Evolutionary conservation across 2,329 filamentous ascomycete species (phyloP), one percentile per base, ranked within the genome.

Genomic region (Ceratocystis eucalypticola): DNA sequence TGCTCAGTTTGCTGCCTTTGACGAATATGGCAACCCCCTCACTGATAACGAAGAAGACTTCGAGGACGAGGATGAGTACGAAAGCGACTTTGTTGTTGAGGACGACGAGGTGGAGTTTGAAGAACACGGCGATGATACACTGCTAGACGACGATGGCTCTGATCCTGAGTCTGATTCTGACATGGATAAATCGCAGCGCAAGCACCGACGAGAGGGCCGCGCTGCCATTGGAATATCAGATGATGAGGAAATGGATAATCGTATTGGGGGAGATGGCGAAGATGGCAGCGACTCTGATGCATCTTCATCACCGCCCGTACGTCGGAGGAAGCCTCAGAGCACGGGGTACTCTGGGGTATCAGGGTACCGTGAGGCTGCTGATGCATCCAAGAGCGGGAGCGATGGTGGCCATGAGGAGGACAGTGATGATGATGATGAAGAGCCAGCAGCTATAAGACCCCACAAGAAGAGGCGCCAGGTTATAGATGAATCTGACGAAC

Each of bases 101-200:
- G 65, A 66, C 50, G 65, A 50, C 65, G 65, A 66, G 20, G 45
- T 66, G 25, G 65, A 66, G 48, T 66, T 62, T 61, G 65, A 37
- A 7, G 65, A 66, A 3, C 46, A 45, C 25, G 17, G 12, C 15
- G 44, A 25, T n/a, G 44, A 66, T 33, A 41, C 45, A 10, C 45
- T 66, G 5, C 65, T 44, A 20, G 65, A 66, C 30, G 64, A 66
- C 57, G 28, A 7, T 20, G 61, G 63, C 12, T 8, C 25, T 2
- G 65, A 62, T 17, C 5, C 50, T 3, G 28, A 12, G 28, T 59
- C 55, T 12, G 55, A 28, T 22, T 22, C 25, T 25, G 53, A 55
- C n/a, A 33, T 20, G 17, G 50, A 53, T 5, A 25, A 8, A 30
- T 2, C 46, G n/a, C 55, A 28, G 33, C 44, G 28, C 8, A 17